Percentiles rank a stretch among this genome's conserved stretches.
phyloP scores from a whole-genome alignment of 139 green algal genomes.

The Volvox africanus region DNA sequence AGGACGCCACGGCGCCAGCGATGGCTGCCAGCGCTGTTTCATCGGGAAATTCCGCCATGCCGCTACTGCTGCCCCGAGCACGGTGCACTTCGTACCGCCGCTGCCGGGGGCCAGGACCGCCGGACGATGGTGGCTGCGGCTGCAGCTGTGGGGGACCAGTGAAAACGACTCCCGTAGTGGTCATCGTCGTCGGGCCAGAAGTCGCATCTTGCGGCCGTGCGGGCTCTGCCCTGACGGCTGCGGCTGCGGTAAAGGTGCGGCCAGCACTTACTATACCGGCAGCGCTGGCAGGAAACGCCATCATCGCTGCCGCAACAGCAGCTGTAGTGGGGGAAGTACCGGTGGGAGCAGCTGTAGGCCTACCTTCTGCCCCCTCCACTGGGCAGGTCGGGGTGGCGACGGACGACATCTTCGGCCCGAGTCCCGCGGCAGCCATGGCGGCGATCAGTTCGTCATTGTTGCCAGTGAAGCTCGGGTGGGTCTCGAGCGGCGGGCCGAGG shows the following conservation, averaged over 20 bases:
- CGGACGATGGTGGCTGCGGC: neutral
- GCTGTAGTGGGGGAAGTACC: neutral
- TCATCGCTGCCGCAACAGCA: too few species aligned
- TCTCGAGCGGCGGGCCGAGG: neutral
- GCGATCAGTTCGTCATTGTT: constrained; percentile 20
- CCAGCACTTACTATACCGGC: neutral
- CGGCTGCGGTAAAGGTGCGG: neutral
- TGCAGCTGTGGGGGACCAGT: neutral
- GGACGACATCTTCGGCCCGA: neutral
- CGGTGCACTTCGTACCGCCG: neutral
- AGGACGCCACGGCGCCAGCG: neutral
- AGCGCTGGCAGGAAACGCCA: too few species aligned
- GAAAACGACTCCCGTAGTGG: neutral
- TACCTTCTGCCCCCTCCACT: neutral
- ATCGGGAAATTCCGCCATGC: neutral
- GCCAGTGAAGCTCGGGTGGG: neutral
- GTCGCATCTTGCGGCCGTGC: neutral
- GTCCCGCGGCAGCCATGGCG: neutral
- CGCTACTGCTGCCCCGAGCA: constrained; percentile 2
- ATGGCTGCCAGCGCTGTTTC: neutral
- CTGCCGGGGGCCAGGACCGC: neutral
- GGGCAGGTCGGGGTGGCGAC: neutral
- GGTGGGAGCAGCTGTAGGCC: neutral
- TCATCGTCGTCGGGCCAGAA: neutral
- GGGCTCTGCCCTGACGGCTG: neutral